Evolutionary conservation across 129 eudicot species (phyloP).

Genomic region (Cynara cardunculus): DNA sequence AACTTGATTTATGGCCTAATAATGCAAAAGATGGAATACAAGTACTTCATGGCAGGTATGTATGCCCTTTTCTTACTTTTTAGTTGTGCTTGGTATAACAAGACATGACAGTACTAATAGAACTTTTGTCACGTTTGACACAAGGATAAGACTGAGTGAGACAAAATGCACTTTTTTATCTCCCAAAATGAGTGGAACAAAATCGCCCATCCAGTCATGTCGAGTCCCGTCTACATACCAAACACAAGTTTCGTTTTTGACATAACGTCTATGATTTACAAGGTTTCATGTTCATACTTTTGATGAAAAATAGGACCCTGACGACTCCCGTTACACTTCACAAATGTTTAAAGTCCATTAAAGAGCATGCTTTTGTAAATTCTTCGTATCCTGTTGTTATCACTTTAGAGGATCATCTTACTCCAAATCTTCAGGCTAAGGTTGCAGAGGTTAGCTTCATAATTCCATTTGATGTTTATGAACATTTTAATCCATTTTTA

Average conservation of each 20-base stretch:
- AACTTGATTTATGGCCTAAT: conserved; percentile 97
- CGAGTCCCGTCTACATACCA: background rate
- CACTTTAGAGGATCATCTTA: conserved; percentile 88
- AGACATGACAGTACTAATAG: background rate
- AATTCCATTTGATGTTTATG: background rate
- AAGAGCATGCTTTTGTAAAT: conserved; percentile 71
- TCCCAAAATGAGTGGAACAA: background rate
- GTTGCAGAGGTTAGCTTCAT: conserved; percentile 80
- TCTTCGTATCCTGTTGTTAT: conserved; percentile 85
- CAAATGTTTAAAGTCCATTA: conserved; percentile 72
- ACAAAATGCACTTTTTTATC: background rate
- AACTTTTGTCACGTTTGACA: background rate
- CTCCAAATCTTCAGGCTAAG: conserved; percentile 78
- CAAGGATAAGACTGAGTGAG: background rate
- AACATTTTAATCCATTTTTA: background rate
- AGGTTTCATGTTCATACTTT: background rate
- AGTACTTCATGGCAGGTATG: conserved; percentile 96
- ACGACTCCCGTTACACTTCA: conserved; percentile 75
- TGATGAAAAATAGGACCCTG: conserved; percentile 52
- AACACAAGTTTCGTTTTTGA: background rate
- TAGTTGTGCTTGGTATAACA: background rate
- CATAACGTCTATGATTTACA: background rate
- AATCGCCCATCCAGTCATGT: background rate
- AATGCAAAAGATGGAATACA: conserved; percentile 65
- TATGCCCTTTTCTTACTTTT: background rate